Evolutionary conservation across 73 alveolate species (phyloP).

Genomic region (Tetrahymena borealis): DNA sequence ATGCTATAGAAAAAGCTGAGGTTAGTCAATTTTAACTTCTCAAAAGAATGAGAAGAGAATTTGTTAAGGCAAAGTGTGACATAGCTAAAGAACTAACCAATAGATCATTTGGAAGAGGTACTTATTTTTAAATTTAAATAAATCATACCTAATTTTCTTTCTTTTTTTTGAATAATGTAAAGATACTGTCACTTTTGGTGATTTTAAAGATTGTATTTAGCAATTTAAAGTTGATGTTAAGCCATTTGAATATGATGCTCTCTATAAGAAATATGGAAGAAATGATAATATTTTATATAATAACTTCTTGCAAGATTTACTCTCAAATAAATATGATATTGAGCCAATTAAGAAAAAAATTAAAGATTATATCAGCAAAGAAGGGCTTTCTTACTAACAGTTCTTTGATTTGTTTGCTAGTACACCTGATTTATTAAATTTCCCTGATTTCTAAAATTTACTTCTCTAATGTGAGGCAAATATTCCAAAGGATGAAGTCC

Average conservation of each 20-base stretch:
- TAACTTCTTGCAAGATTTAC: not conserved
- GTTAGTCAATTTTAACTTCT: not conserved
- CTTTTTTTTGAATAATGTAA: not conserved
- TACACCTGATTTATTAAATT: not conserved
- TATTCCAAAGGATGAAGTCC: not conserved
- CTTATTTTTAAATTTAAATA: not conserved
- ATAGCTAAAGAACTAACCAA: not conserved
- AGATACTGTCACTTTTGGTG: not conserved
- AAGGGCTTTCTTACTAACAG: not conserved
- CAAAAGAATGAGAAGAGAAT: not conserved
- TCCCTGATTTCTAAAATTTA: not conserved
- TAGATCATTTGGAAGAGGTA: not conserved
- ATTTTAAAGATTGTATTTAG: not conserved
- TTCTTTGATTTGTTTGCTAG: not conserved
- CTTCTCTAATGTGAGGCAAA: not conserved
- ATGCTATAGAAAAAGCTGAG: not conserved
- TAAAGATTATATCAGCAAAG: not conserved
- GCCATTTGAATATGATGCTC: not conserved
- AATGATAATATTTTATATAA: not conserved
- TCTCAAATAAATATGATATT: not conserved
- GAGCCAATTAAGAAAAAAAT: not conserved
- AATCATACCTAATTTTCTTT: not conserved
- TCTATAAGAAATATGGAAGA: not conserved
- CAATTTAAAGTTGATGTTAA: not conserved
- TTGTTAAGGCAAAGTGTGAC: not conserved